A percentile compares a stretch with the other conserved stretches of the same genome.
These are phyloP conservation scores for Lactarius hengduanensis DNA, from an alignment of 768 basidiomycete species.

Conservation along the genomic window DNA sequence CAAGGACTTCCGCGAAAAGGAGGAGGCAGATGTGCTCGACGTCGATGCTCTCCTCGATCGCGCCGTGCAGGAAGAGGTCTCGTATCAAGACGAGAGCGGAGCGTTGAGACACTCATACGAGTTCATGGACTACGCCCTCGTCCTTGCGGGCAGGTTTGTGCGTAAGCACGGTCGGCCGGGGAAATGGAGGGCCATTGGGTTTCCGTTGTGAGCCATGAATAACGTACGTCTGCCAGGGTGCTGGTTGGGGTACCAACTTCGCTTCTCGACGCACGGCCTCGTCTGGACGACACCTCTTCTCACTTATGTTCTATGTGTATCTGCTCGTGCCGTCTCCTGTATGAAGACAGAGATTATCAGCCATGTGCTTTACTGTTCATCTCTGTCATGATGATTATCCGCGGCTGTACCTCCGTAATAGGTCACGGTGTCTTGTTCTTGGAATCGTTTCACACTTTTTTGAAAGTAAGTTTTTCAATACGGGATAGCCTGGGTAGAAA, in stretches of 20 bases:
- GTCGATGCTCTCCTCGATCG: slow-evolving; percentile 6
- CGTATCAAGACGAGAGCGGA: neutral
- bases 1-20: slow-evolving; percentile 1
- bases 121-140: neutral
- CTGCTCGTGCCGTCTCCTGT: neutral
- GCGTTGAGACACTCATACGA: neutral
- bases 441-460: accelerated
- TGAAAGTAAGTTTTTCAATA: neutral
- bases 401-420: neutral
- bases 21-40: neutral
- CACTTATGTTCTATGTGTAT: neutral
- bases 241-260: neutral
- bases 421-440: neutral
- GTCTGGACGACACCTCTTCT: neutral
- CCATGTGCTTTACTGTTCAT: neutral
- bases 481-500: neutral
- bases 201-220: neutral
- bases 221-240: neutral
- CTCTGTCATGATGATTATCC: neutral
- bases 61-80: neutral
- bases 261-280: neutral
- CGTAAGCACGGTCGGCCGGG: neutral
- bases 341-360: neutral
- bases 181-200: slow-evolving; percentile 2
- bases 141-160: neutral